phyloP scores from a whole-genome alignment of 805 yeast genomes.

The Barnettozyma sucrosica region DNA sequence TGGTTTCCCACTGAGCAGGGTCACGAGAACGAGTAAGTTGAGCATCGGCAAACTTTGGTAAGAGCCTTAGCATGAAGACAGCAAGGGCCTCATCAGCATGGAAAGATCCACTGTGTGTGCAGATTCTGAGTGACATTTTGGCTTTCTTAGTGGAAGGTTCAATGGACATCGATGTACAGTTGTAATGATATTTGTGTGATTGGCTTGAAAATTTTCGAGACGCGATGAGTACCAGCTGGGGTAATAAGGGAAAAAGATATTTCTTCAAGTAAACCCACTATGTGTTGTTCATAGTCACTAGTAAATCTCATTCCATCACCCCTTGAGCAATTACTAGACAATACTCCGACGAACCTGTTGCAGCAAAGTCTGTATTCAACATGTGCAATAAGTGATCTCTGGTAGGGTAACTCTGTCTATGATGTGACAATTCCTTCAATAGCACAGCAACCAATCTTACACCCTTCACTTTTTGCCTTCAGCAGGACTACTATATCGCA shows the following conservation, averaged over 20 bases:
- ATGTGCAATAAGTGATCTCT: no score
- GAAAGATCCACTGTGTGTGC: slow-evolving; percentile 90
- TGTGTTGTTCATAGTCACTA: no score
- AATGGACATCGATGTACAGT: background rate
- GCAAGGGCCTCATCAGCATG: slow-evolving; percentile 98
- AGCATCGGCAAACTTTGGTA: slow-evolving; percentile 66
- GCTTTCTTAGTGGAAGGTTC: slow-evolving; percentile 21
- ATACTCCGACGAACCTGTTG: no score
- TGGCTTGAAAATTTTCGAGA: background rate
- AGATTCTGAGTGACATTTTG: slow-evolving; percentile 48
- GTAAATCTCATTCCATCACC: no score
- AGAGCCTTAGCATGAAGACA: slow-evolving; percentile 69
- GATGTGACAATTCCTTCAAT: no score
- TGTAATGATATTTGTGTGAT: background rate
- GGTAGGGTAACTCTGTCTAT: no score
- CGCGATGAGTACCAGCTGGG: no score
- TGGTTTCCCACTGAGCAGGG: slow-evolving; percentile 71
- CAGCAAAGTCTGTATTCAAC: no score
- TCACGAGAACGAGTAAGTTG: slow-evolving; percentile 78
- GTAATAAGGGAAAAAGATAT: background rate
- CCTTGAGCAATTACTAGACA: no score
- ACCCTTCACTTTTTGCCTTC: background rate
- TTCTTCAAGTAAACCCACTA: no score
- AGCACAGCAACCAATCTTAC: no score
- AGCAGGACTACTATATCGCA: background rate